phyloP scores from a whole-genome alignment of 768 basidiomycete genomes.

The Favolaschia claudopus region DNA sequence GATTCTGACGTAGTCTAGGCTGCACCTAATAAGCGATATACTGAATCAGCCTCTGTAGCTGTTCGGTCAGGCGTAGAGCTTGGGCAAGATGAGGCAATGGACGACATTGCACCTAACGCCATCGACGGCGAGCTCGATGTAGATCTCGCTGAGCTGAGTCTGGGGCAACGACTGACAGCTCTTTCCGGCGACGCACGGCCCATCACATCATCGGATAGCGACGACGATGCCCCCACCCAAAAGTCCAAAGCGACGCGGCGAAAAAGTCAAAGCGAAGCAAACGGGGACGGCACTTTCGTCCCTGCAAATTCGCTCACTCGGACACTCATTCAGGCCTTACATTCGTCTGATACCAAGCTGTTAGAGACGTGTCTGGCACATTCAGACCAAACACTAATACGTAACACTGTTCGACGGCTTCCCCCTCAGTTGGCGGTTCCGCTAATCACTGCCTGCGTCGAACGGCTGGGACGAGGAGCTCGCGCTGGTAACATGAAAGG shows the following conservation, averaged over 20 bases:
- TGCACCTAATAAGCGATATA: slow-evolving; percentile 69
- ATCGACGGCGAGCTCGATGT: slow-evolving; percentile 79
- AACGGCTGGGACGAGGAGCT: slow-evolving; percentile 81
- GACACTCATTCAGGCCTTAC: slow-evolving; percentile 94
- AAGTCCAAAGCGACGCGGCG: slow-evolving; percentile 34
- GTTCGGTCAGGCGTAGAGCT: slow-evolving; percentile 72
- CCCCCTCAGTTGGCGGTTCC: slow-evolving; percentile 89
- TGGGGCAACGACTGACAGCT: slow-evolving; percentile 89
- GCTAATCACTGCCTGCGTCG: slow-evolving; percentile 87
- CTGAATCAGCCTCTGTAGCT: slow-evolving; percentile 65
- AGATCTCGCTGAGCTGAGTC: slow-evolving; percentile 88
- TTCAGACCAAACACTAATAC: slow-evolving; percentile 80
- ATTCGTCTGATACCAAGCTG: slow-evolving; percentile 89
- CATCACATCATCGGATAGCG: slow-evolving; percentile 55
- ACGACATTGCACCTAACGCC: slow-evolving; percentile 57
- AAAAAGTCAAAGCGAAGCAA: slow-evolving; percentile 41
- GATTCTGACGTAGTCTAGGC: slow-evolving; percentile 41
- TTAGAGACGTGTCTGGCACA: slow-evolving; percentile 89
- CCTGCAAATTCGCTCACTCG: slow-evolving; percentile 91
- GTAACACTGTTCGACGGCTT: slow-evolving; percentile 85
- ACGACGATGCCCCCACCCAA: slow-evolving; percentile 43
- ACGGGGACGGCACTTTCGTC: slow-evolving; percentile 48
- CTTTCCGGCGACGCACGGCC: slow-evolving; percentile 60
- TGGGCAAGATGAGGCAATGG: slow-evolving; percentile 63
- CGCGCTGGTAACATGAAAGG: slow-evolving; percentile 78